Percentiles rank a stretch among this genome's conserved stretches.
These are phyloP conservation scores for Leishmania martiniquensis DNA, from an alignment of 208 protist species.

Conservation along the genomic window DNA sequence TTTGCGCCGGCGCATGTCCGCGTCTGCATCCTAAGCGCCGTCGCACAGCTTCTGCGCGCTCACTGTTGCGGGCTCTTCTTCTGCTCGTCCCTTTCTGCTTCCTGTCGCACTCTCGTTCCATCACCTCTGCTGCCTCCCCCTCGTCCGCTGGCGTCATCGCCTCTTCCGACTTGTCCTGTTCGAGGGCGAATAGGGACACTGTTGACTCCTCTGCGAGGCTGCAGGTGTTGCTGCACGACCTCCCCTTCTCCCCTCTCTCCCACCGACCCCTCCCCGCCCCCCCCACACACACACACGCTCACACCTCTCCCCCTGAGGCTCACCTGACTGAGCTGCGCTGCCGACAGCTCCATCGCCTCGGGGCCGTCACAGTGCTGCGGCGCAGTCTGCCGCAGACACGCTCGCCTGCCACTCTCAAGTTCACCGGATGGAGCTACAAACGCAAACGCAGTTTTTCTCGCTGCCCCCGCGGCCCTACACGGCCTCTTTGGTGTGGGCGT, in stretches of 20 bases:
- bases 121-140: no score
- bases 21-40: no score
- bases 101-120: not conserved
- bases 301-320: not conserved
- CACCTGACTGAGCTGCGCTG: not conserved
- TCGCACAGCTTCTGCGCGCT: no score
- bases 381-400: no score
- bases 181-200: not conserved
- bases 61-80: no score
- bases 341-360: no score
- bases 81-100: not conserved
- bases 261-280: not conserved
- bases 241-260: no score
- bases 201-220: not conserved
- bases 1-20: no score
- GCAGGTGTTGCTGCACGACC: not conserved
- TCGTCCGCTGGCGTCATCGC: not conserved
- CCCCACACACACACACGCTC: no score
- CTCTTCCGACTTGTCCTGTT: not conserved
- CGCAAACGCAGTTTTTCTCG: not conserved
- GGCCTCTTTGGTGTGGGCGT: slow-evolving; percentile 31
- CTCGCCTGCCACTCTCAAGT: not conserved
- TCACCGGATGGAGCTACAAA: not conserved
- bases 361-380: no score
- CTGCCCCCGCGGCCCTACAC: not conserved